Evolutionary conservation across 2,329 filamentous ascomycete species (phyloP).

Genomic region (Aspergillus bombycis): DNA sequence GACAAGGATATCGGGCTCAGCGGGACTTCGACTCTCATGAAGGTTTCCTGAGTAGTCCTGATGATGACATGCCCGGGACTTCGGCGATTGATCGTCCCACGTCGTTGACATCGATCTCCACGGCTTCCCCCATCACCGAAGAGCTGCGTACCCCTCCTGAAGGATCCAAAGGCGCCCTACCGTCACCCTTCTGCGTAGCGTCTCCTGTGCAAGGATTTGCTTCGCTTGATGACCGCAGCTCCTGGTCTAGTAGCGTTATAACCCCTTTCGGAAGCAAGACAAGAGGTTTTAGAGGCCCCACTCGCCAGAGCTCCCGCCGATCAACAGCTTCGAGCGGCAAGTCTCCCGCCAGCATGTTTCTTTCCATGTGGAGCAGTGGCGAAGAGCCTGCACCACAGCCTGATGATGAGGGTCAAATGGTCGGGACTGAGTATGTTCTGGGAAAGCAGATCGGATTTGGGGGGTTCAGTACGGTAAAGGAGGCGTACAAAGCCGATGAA

Average conservation of each 20-base stretch:
- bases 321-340: constrained; percentile 56
- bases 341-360: constrained; percentile 61
- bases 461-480: constrained; percentile 69
- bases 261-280: constrained; percentile 41
- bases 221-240: constrained; percentile 45
- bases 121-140: constrained; percentile 44
- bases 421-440: constrained; percentile 68
- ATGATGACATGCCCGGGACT: constrained; percentile 26
- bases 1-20: constrained; percentile 26
- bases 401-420: constrained; percentile 69
- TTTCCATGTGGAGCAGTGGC: constrained; percentile 55
- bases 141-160: constrained; percentile 48
- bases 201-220: constrained; percentile 41
- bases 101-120: constrained; percentile 49
- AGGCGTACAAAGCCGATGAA: constrained; percentile 65
- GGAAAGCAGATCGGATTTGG: constrained; percentile 68
- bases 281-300: constrained; percentile 38
- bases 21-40: constrained; percentile 33
- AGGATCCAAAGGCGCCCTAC: constrained; percentile 35
- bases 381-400: constrained; percentile 53
- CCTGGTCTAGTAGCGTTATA: constrained; percentile 40
- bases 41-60: constrained; percentile 25
- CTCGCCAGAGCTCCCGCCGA: constrained; percentile 46
- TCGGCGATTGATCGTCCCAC: constrained; percentile 41
- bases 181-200: constrained; percentile 43